Conservation (phyloP, 805 yeast species). For the Blastobotrys chiropterorum region DNA sequence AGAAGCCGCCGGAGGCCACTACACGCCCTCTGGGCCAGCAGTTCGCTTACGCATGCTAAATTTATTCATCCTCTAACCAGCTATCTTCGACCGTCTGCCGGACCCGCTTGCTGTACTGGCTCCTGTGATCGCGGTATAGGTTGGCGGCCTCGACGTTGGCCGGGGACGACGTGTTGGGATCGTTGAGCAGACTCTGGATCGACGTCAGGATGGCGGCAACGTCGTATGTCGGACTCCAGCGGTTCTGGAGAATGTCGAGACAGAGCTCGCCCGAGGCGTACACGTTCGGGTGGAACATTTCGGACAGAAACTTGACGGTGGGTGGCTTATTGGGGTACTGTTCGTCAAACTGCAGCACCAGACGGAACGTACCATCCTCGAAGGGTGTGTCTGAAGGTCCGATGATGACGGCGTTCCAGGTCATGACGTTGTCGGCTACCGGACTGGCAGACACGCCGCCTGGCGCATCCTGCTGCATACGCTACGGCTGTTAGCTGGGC, state of each 20-base stretch:
- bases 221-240: slow-evolving; percentile 99
- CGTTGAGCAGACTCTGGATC: slow-evolving; percentile 79
- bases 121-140: slow-evolving; percentile 87
- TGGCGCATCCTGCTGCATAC: slow-evolving; percentile 97
- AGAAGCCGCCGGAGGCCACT: no score
- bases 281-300: slow-evolving; percentile 98
- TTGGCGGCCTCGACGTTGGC: slow-evolving; percentile 98
- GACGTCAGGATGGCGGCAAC: slow-evolving; percentile 93
- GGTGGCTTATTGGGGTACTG: slow-evolving; percentile 98
- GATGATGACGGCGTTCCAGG: slow-evolving; percentile 94
- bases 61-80: slow-evolving; percentile 57
- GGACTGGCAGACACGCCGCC: slow-evolving; percentile 98
- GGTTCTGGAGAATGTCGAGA: slow-evolving; percentile 88
- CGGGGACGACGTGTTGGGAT: slow-evolving; percentile 93
- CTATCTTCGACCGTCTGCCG: slow-evolving; percentile 91
- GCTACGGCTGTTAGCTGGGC: slow-evolving; percentile 32
- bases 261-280: slow-evolving; percentile 94
- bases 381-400: slow-evolving; percentile 98
- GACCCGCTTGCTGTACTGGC: slow-evolving; percentile 86
- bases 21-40: no score
- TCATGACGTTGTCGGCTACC: slow-evolving; percentile 92
- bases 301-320: slow-evolving; percentile 78
- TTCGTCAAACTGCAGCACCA: slow-evolving; percentile 84
- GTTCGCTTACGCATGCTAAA: no score
- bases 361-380: slow-evolving; percentile 93